These are phyloP conservation scores for Ceratobasidium sp. DNA, from an alignment of 1,284 basidiomycete genomes.

Conservation along the genomic window DNA sequence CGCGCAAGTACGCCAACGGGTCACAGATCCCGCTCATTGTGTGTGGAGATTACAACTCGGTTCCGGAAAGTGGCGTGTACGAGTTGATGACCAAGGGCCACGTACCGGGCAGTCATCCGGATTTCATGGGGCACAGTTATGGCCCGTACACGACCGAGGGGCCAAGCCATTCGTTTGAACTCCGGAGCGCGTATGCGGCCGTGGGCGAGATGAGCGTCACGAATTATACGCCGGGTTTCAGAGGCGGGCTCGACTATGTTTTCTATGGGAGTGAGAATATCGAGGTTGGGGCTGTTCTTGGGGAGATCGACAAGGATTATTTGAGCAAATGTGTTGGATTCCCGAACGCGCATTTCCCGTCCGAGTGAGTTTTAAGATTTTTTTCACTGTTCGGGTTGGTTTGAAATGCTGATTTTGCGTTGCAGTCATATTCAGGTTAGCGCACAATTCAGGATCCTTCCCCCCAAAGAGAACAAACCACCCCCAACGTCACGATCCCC, in stretches of 20 bases:
- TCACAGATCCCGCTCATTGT: conserved; percentile 93
- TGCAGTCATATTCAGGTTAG: conserved; percentile 75
- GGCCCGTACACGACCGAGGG: conserved; percentile 95
- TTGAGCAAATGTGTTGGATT: conserved; percentile 95
- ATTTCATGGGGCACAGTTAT: conserved; percentile 94
- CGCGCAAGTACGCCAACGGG: conserved; percentile 76
- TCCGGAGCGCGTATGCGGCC: conserved; percentile 87
- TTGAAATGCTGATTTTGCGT: conserved; percentile 50
- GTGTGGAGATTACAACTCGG: conserved; percentile 96
- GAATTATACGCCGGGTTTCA: conserved; percentile 91
- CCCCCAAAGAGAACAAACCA: conserved; percentile 65
- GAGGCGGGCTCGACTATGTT: conserved; percentile 92
- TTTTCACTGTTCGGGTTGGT: conserved; percentile 45
- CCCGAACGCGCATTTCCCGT: conserved; percentile 96
- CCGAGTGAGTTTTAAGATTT: conserved; percentile 76
- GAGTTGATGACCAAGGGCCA: conserved; percentile 88
- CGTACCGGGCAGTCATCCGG: conserved; percentile 83
- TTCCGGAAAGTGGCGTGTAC: conserved; percentile 90
- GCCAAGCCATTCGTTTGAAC: conserved; percentile 80
- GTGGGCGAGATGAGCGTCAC: conserved; percentile 84
- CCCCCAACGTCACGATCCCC: conserved; percentile 54
- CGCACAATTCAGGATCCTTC: conserved; percentile 81
- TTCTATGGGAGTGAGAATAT: conserved; percentile 90
- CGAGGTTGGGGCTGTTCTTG: conserved; percentile 87
- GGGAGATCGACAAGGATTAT: conserved; percentile 90